phyloP scores from a whole-genome alignment of 2,329 filamentous ascomycete genomes.

The Cladosporium sp. region DNA sequence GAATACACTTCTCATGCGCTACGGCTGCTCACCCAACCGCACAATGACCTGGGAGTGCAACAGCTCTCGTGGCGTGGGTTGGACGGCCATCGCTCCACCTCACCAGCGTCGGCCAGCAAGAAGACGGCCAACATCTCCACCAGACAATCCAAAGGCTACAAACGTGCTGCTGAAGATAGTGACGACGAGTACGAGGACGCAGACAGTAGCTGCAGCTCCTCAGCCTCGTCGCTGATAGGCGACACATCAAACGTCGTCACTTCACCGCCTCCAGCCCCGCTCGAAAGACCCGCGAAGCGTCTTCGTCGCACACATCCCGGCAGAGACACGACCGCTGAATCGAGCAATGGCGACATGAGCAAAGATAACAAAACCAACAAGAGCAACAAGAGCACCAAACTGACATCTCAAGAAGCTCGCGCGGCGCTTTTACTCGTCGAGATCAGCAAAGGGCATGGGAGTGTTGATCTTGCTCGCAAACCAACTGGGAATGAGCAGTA shows the following conservation, averaged over 20 bases:
- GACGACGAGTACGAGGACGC: neutral
- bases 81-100: slow-evolving; percentile 3
- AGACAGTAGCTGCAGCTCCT: neutral
- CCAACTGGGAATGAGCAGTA: no score
- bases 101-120: neutral
- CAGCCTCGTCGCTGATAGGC: neutral
- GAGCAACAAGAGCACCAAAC: neutral
- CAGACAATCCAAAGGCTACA: neutral
- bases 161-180: neutral
- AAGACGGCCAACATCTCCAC: neutral
- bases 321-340: neutral
- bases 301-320: neutral
- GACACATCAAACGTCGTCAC: neutral
- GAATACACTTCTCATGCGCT: slow-evolving; percentile 1
- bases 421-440: no score
- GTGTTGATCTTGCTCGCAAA: no score
- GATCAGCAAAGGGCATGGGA: no score
- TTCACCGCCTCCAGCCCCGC: neutral
- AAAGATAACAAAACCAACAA: neutral
- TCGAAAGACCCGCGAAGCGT: neutral
- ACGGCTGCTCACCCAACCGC: neutral
- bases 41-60: neutral
- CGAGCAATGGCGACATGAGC: neutral
- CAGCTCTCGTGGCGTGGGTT: slow-evolving; percentile 3
- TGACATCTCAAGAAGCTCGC: no score